phyloP scores from a whole-genome alignment of 2,329 filamentous ascomycete genomes.

The Pyrenophora graminea region DNA sequence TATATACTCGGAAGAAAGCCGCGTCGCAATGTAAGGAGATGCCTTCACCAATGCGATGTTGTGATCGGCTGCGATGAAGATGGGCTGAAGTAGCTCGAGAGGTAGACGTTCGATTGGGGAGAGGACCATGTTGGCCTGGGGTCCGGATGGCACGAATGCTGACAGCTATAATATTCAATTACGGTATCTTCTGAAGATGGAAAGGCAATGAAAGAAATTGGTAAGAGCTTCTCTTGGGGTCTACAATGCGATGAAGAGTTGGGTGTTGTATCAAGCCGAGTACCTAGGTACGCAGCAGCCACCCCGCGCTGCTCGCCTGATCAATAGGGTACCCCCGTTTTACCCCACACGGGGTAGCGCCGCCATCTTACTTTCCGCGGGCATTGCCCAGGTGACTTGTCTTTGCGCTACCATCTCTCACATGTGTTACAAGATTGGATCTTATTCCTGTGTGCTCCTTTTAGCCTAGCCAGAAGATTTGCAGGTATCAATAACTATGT shows the following conservation, averaged over 20 bases:
- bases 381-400: background rate
- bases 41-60: conserved; percentile 49
- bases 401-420: no score
- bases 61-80: conserved; percentile 53
- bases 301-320: no score
- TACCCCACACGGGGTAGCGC: conserved; percentile 3
- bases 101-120: conserved; percentile 53
- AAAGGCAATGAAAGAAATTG: background rate
- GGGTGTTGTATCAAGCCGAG: conserved; percentile 2
- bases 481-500: no score
- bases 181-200: background rate
- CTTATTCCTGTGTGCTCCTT: no score
- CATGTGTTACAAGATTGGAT: no score
- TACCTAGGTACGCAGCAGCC: background rate
- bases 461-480: no score
- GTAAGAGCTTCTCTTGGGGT: background rate
- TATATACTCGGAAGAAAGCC: conserved; percentile 31
- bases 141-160: background rate
- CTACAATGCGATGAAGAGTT: background rate
- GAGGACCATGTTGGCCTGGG: conserved; percentile 13
- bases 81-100: conserved; percentile 56
- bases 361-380: background rate
- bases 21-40: conserved; percentile 48
- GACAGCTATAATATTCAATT: no score
- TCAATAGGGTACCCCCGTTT: conserved; percentile 1